A percentile compares a stretch with the other conserved stretches of the same genome.
These are phyloP conservation scores for Candida buenavistaensis DNA, from an alignment of 1,139 yeast species.

Conservation along the genomic window DNA sequence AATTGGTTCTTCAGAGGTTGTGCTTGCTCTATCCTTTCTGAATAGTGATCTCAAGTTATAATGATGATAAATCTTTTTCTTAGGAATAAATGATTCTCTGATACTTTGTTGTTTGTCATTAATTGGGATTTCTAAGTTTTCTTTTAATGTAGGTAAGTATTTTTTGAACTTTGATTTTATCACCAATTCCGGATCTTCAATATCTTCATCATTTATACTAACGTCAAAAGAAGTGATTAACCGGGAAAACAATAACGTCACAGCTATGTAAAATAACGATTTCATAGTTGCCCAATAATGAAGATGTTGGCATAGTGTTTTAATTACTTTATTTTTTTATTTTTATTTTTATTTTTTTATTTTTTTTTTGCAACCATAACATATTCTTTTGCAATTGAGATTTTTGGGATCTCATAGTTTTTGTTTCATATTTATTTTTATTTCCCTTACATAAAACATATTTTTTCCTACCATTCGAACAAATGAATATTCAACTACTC, in stretches of 20 bases:
- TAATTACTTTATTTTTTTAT: not conserved
- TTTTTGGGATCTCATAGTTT: too few relatives aligned
- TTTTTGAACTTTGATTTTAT: slow-evolving; percentile 15
- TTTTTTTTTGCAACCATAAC: slow-evolving; percentile 7
- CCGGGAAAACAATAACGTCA: not conserved
- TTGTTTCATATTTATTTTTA: too few relatives aligned
- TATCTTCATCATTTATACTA: slow-evolving; percentile 12
- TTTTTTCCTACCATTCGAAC: too few relatives aligned
- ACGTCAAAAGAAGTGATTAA: slow-evolving; percentile 7
- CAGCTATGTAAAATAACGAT: not conserved
- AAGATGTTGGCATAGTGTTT: not conserved
- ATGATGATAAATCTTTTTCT: slow-evolving; percentile 5
- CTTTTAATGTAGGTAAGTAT: slow-evolving; percentile 14
- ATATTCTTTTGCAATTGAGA: not conserved
- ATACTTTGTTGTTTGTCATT: slow-evolving; percentile 11
- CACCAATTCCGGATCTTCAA: slow-evolving; percentile 11
- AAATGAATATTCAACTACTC: too few relatives aligned
- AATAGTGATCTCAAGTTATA: slow-evolving; percentile 9
- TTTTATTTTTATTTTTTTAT: not conserved
- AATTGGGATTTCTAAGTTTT: slow-evolving; percentile 14
- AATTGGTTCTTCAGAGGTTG: not conserved
- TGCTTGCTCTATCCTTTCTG: slow-evolving; percentile 6
- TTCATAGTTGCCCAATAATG: not conserved
- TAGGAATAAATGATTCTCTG: slow-evolving; percentile 14
- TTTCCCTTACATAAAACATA: too few relatives aligned